phyloP scores from a whole-genome alignment of 176 grass and related monocot genomes.

The Musa acuminata region DNA sequence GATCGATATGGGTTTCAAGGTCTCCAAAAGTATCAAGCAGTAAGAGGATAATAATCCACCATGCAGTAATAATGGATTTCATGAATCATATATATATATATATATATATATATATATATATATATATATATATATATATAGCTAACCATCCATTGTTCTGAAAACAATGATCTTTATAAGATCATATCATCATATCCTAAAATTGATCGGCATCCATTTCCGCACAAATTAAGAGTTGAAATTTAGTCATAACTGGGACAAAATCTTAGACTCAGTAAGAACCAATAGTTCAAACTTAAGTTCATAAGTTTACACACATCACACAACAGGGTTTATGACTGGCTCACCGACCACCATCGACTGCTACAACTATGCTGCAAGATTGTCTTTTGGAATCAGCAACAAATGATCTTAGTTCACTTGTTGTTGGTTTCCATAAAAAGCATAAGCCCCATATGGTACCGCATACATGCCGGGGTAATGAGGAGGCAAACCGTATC shows the following conservation, averaged over 20 bases:
- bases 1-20: no score
- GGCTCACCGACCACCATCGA: not conserved
- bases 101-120: not conserved
- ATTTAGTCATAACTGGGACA: not conserved
- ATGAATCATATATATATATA: not conserved
- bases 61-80: no score
- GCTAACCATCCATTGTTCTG: not conserved
- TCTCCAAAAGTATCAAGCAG: no score
- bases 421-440: conserved; percentile 15
- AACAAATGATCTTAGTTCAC: conserved; percentile 3
- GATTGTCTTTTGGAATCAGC: not conserved
- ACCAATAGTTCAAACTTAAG: not conserved
- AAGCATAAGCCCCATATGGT: conserved; percentile 14
- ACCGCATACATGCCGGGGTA: conserved; percentile 7
- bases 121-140: not conserved
- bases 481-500: conserved; percentile 7
- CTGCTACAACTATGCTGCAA: not conserved
- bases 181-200: not conserved
- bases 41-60: no score
- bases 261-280: not conserved
- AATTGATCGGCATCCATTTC: not conserved
- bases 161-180: not conserved
- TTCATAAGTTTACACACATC: not conserved
- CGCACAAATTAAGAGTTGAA: not conserved
- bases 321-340: not conserved